Evolutionary conservation across 139 green algal genomes (phyloP).

Genomic region (Closterium sp.): DNA sequence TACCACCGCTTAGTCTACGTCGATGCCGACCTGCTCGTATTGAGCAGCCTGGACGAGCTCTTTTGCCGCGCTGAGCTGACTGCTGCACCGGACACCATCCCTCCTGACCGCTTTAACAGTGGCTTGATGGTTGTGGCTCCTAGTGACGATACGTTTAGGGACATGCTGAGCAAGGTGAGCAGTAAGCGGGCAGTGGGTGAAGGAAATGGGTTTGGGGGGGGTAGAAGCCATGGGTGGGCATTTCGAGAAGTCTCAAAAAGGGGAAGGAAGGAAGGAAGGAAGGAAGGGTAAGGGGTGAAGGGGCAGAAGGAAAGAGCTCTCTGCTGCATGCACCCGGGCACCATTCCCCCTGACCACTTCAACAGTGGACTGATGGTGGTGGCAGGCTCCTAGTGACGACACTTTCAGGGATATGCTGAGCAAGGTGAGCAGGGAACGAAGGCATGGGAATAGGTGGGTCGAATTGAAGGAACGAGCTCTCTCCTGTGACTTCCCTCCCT

Average conservation of each 20-base stretch:
- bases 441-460: no score
- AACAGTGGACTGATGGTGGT: conserved; percentile 33
- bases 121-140: conserved; percentile 29
- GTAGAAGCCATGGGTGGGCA: no score
- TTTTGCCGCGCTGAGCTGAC: conserved; percentile 12
- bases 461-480: not conserved
- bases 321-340: conserved; percentile 19
- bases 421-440: not conserved
- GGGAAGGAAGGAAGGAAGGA: no score
- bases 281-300: no score
- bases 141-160: conserved; percentile 12
- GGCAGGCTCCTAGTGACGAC: conserved; percentile 9
- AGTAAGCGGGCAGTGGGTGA: not conserved
- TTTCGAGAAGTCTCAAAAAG: no score
- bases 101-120: conserved; percentile 29
- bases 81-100: conserved; percentile 24
- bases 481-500: no score
- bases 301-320: no score
- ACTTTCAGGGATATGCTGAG: conserved; percentile 27
- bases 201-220: not conserved
- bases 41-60: conserved; percentile 49
- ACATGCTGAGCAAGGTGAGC: conserved; percentile 14
- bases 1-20: conserved; percentile 50
- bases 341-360: conserved; percentile 22
- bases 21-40: conserved; percentile 49